phyloP scores from a whole-genome alignment of 768 basidiomycete species.

The Agaricus blazei region DNA sequence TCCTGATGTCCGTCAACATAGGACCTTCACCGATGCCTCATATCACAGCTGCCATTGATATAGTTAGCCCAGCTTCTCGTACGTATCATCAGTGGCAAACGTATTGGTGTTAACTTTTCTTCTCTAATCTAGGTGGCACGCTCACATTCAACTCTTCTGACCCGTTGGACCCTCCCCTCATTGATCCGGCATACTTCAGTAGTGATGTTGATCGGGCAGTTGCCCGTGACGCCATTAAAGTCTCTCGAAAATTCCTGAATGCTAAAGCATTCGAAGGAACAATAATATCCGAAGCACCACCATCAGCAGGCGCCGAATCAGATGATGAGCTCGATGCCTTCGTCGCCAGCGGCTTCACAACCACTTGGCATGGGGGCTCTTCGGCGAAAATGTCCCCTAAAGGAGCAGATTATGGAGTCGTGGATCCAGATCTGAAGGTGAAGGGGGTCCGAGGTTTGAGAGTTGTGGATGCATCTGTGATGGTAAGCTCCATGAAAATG shows the following conservation, averaged over 20 bases:
- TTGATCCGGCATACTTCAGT: constrained; percentile 8
- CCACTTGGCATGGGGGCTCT: constrained; percentile 3
- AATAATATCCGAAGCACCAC: neutral
- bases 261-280: constrained; percentile 7
- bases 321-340: constrained; percentile 4
- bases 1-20: constrained; percentile 1
- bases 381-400: constrained; percentile 10
- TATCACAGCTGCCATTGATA: neutral
- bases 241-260: neutral
- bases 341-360: neutral
- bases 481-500: no score
- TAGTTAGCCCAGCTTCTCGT: constrained; percentile 13
- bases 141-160: constrained; percentile 11
- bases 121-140: constrained; percentile 2
- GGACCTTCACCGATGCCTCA: no score
- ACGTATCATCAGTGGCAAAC: neutral
- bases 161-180: constrained; percentile 10
- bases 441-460: no score
- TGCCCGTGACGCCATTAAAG: constrained; percentile 12
- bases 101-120: no score
- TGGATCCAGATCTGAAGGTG: no score
- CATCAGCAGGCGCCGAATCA: neutral
- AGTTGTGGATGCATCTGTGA: no score
- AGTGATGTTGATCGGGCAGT: constrained; percentile 16
- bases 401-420: no score